Conservation (phyloP, 2,329 filamentous ascomycete genomes). For the Orbilia ellipsospora region DNA sequence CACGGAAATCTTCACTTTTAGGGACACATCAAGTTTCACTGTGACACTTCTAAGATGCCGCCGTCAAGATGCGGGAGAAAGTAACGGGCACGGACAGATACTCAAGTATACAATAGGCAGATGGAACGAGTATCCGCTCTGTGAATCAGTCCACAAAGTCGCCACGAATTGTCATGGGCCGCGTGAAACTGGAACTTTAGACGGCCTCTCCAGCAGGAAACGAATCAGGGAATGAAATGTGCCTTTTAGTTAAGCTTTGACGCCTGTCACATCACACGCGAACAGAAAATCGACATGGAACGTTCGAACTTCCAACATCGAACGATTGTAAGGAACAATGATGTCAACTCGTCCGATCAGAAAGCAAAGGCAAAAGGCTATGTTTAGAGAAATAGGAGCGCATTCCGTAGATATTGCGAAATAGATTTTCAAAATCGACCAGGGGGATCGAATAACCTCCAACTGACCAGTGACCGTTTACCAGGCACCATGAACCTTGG, state of each 20-base stretch:
- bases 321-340: neutral
- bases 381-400: conserved; percentile 11
- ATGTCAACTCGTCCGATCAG: conserved; percentile 16
- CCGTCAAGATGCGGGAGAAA: neutral
- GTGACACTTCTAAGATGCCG: too few species aligned
- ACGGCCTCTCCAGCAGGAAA: neutral
- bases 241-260: neutral
- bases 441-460: neutral
- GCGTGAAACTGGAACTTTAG: neutral
- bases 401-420: conserved; percentile 4
- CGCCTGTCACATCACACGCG: conserved; percentile 29
- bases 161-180: neutral
- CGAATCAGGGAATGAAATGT: conserved; percentile 9
- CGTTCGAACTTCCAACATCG: neutral
- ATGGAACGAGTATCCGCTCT: neutral
- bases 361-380: conserved; percentile 15
- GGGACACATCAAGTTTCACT: too few species aligned
- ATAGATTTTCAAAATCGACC: neutral
- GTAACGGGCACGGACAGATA: neutral
- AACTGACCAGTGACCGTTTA: neutral
- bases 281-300: conserved; percentile 21
- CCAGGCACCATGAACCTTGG: conserved; percentile 28
- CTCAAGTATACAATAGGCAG: neutral
- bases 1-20: too few species aligned
- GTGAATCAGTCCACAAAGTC: neutral